Evolutionary conservation across 2,329 filamentous ascomycete species (phyloP).

Genomic region (Fragosphaeria purpurea): DNA sequence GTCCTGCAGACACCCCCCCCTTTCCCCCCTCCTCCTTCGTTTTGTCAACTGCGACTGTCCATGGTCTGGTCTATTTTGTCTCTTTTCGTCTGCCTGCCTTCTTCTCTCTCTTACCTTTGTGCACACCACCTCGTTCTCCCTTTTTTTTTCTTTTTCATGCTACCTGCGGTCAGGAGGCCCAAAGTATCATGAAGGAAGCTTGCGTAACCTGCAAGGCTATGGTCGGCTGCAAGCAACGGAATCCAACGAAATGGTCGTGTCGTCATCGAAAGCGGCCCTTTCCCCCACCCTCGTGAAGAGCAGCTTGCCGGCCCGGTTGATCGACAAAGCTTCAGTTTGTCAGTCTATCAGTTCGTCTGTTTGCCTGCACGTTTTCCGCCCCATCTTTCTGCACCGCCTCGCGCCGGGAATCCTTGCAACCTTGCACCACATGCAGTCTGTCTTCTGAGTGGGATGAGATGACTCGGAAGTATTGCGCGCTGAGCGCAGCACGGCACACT

Average conservation of each 20-base stretch:
- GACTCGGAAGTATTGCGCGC: not conserved
- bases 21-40: no score
- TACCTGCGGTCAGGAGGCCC: constrained; percentile 1
- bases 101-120: not conserved
- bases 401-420: not conserved
- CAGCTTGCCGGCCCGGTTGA: not conserved
- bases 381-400: not conserved
- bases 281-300: not conserved
- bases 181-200: not conserved
- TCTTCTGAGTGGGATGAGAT: not conserved
- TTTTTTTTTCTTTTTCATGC: not conserved
- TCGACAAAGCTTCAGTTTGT: not conserved
- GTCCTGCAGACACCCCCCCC: no score
- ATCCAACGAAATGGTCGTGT: not conserved
- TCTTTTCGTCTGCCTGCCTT: not conserved
- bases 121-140: not conserved
- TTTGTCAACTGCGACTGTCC: no score
- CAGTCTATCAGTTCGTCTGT: no score
- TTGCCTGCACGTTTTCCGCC: no score
- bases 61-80: not conserved
- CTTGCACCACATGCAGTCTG: not conserved
- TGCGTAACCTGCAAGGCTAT: not conserved
- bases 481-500: not conserved
- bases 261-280: not conserved
- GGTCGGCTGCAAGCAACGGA: no score